A percentile compares a stretch with the other conserved stretches of the same genome.
phyloP scores from a whole-genome alignment of 345 rosid species.

The Populus simonii region DNA sequence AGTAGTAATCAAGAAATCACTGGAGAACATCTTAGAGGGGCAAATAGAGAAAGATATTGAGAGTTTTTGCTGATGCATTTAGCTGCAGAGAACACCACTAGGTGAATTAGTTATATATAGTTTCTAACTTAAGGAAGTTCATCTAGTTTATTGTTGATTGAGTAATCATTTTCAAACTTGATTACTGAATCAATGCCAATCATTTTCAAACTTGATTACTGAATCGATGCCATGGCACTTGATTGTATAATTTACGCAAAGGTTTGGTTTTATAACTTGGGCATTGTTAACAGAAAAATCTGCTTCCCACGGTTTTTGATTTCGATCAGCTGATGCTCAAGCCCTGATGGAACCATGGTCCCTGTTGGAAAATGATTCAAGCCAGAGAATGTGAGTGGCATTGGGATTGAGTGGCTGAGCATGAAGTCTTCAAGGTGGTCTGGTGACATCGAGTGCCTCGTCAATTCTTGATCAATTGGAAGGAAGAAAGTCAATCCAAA shows the following conservation, averaged over 20 bases:
- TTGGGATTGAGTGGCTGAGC: slow-evolving; percentile 13
- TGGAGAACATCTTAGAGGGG: not conserved
- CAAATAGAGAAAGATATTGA: not conserved
- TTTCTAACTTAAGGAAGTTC: not conserved
- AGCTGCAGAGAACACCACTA: not conserved
- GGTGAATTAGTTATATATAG: not conserved
- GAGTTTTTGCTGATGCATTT: not conserved
- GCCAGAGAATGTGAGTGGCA: slow-evolving; percentile 15
- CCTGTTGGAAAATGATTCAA: slow-evolving; percentile 11
- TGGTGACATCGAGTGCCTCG: not conserved
- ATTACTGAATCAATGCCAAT: slow-evolving; percentile 13
- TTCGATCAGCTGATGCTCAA: not conserved
- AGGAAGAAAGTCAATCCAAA: slow-evolving; percentile 14
- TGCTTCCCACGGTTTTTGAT: slow-evolving; percentile 7
- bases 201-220: slow-evolving; percentile 1
- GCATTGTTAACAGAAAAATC: slow-evolving; percentile 10
- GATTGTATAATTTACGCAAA: slow-evolving; percentile 7
- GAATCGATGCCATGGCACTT: slow-evolving; percentile 19
- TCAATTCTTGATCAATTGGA: slow-evolving; percentile 13
- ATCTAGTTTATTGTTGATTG: not conserved
- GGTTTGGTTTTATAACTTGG: slow-evolving; percentile 1
- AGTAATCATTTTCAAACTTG: not conserved
- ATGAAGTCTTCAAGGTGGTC: slow-evolving; percentile 12
- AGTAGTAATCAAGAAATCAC: not conserved
- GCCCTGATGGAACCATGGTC: slow-evolving; percentile 8